Evolutionary conservation across 2,329 filamentous ascomycete species (phyloP), one percentile per base, ranked within the genome.

Genomic region (Monosporascus sp.): DNA sequence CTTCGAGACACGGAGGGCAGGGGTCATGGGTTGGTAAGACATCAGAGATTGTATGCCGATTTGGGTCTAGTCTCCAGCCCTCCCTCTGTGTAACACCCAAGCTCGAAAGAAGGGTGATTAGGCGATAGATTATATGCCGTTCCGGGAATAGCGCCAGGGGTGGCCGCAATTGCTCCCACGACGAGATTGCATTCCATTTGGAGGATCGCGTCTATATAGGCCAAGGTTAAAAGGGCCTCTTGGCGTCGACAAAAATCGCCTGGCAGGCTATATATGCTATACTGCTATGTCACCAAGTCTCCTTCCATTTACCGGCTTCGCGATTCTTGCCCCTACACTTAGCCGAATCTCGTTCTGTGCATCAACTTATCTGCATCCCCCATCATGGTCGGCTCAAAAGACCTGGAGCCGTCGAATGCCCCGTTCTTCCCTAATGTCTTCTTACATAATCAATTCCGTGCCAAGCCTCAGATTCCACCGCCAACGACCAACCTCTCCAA

Each of bases 401-500:
- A 59, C 39, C 43, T 57, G 14, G 14, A 47, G 17, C 57, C 55
- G 7, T 57, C 55, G 5, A 24, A 20, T 8, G 20, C 37, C 5
- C 38, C 15, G 1, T 51, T 53, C 24, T 57, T 55, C 35, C 51
- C 41, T 5, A 50, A 52, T 20, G 38, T 57, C 20, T 70, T 70
- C 52, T 22, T 65, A 8, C 47, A 52, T 2, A 66, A 66, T 9
- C 66, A 70, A 41, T 60, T 65, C 43, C 53, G 48, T 48, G 54
- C 62, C 41, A 65, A 58, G 20, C 50, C 60, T 1, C 43, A 58
- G 3, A 57, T 56, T n/a, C 57, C 61, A 1, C 60, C 62, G 2
- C 54, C 55, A 1, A 52, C 53, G 4, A 57, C 58, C 8, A 54
- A 65, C 37, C 58, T 76, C 15, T 59, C 64, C 1, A 66, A 68